These are phyloP conservation scores for Mantamonas sphyraenae DNA, from an alignment of 78 protist species.

Conservation along the genomic window DNA sequence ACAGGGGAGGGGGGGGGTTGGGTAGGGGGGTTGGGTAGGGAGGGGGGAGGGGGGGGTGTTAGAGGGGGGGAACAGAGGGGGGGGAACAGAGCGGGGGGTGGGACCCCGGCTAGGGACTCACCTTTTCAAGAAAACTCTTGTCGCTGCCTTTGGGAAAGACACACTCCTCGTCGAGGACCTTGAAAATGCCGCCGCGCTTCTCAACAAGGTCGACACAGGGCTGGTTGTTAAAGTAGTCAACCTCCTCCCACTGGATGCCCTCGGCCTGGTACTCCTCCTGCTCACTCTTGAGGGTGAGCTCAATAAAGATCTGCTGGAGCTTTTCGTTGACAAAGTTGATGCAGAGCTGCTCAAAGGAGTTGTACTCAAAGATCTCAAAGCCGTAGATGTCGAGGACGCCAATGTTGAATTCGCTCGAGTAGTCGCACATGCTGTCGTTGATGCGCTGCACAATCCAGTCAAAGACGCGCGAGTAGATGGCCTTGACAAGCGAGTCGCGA, in stretches of 20 bases:
- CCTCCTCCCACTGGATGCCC: conserved; percentile 83
- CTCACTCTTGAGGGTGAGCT: conserved; percentile 73
- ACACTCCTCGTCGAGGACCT: conserved; percentile 26
- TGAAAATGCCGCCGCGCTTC: conserved; percentile 19
- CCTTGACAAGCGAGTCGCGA: conserved; percentile 87
- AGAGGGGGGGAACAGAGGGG: neutral
- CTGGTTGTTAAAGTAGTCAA: conserved; percentile 80
- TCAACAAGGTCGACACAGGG: too few relatives aligned
- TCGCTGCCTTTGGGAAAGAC: neutral
- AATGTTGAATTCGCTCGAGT: conserved; percentile 3
- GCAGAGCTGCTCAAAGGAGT: conserved; percentile 87
- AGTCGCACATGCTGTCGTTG: conserved; percentile 44
- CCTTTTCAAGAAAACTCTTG: too few relatives aligned
- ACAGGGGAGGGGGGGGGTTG: neutral
- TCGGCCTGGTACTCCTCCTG: conserved; percentile 80
- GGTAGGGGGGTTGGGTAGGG: neutral
- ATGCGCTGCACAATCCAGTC: conserved; percentile 72
- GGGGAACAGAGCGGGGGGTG: neutral
- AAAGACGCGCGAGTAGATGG: conserved; percentile 88
- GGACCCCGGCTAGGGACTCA: neutral
- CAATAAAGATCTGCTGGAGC: conserved; percentile 65
- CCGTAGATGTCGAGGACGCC: conserved; percentile 87
- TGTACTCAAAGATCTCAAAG: conserved; percentile 78
- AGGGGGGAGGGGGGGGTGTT: neutral
- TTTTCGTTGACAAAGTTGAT: conserved; percentile 86